These are phyloP conservation scores for Xanthoconium separans DNA, from an alignment of 1,284 basidiomycete genomes.

Conservation along the genomic window DNA sequence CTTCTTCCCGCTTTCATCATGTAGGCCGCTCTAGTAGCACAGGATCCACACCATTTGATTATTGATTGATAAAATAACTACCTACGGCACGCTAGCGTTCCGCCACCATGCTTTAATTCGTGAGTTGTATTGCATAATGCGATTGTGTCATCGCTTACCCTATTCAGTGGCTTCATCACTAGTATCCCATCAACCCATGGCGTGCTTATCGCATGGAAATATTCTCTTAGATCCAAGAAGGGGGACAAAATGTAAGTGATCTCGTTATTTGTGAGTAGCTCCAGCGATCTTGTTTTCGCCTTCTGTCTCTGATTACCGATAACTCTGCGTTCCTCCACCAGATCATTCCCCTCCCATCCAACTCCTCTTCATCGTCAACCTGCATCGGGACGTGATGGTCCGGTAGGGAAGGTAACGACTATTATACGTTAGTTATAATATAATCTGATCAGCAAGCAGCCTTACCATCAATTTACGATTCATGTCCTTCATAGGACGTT, in stretches of 20 bases:
- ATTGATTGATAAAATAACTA: too few relatives aligned
- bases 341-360: background rate
- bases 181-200: background rate
- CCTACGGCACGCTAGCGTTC: too few relatives aligned
- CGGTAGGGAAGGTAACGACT: background rate
- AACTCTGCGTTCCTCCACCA: background rate
- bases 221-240: too few relatives aligned
- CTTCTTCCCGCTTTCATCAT: too few relatives aligned
- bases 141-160: background rate
- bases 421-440: background rate
- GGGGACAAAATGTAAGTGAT: background rate
- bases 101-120: too few relatives aligned
- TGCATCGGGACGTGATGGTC: background rate
- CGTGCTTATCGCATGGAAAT: background rate
- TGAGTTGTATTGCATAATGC: too few relatives aligned
- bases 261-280: background rate
- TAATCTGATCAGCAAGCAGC: background rate
- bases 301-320: background rate
- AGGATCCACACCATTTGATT: too few relatives aligned
- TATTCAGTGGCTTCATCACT: background rate
- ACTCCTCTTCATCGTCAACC: background rate
- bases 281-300: background rate
- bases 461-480: background rate
- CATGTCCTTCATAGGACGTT: background rate
- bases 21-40: too few relatives aligned